Evolutionary conservation across 2,329 filamentous ascomycete species (phyloP), one percentile per base, ranked within the genome.

Genomic region (Rachicladosporium sp.): DNA sequence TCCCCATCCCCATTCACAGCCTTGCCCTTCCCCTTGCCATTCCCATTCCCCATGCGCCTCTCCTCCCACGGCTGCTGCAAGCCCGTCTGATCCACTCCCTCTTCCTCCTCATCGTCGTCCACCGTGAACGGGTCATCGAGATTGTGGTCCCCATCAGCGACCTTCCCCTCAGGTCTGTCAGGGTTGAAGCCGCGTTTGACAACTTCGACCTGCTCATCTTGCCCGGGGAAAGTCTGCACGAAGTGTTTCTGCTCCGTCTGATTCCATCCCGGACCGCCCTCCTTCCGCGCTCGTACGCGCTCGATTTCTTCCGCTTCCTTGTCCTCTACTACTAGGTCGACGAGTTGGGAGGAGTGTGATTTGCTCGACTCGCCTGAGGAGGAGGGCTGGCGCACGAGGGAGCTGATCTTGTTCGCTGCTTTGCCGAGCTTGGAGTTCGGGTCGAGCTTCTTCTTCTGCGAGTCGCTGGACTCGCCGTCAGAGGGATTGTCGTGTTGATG

Each of bases 241-340:
- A 67, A 76, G 43, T 72, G 70, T 49, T 68, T 71, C 12, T 67
- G 61, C 45, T 73, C 67, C 7, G 64, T 64, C 36, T 70, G 67
- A 46, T 78, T 77, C 71, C 73, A 76, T n/a, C 66, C 70, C 19
- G 76, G 67, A 19, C 75, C 71, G 36, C 74, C 72, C 57, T 79
- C 76, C 53, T 77, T 77, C 38, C 74, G 67, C 9, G 71, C 71
- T 37, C 76, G 67, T n/a, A 73, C 70, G 36, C 74, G 70, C 44
- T 80, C 76, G 35, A 72, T 64, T 40, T 76, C 69, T 52, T 80
- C 77, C 4, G 75, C 76, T 35, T 74, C 58, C 33, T 61, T 68
- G 52, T 82, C 75, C 60, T 81, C 76, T 6, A 82, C 73, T 0
- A 81, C 70, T 3, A 82, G 61, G 53, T 82, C 78, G 9, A 82